Evolutionary conservation across 75 land plant species (phyloP), one percentile per base, ranked within the genome.

Genomic region (Gnetum montanum): DNA sequence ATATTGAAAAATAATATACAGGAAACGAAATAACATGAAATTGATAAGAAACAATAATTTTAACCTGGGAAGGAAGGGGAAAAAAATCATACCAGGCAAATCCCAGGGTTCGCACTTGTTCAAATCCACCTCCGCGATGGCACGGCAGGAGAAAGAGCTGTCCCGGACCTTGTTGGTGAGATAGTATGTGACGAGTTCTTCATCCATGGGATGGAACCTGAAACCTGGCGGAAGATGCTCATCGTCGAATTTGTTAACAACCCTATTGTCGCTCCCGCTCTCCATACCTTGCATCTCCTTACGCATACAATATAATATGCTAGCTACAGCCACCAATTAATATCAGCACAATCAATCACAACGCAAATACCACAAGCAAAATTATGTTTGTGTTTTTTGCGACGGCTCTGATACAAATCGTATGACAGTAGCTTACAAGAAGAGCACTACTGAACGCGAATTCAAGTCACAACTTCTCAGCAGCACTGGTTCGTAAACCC

Each of bases 51-150:
- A 49, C 31, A 3, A 50, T 15, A 8, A 4, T n/a, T 50, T 11
- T 16, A 50, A 50, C 16, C 8, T n/a, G n/a, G n/a, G 15, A n/a
- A 6, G 3, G 30, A 18, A 50, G n/a, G 31, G 11, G 31, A 12
- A 46, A 18, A 7, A 3, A 10, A 46, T 29, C 37, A 18, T 53
- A 72, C 75, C 66, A 15, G 75, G 75, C 4, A 72, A 62, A 44
- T 72, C 74, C 72, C 75, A 72, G 22, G 75, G 75, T 53, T 72
- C 75, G 60, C 66, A 72, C 47, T 72, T 72, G 66, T 69, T 72
- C 20, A 72, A 71, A 58, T 72, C 75, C 30, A 70, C 75, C 36
- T 70, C 75, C 4, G 66, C 44, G 35, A 72, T 69, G 8, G 75
- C 75, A 11, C 43, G 43, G n/a, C 46, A 64, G 15, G 57, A 13